A percentile compares a stretch with the other conserved stretches of the same genome.
phyloP scores from a whole-genome alignment of 768 basidiomycete species.

The Austroboletus festivus region DNA sequence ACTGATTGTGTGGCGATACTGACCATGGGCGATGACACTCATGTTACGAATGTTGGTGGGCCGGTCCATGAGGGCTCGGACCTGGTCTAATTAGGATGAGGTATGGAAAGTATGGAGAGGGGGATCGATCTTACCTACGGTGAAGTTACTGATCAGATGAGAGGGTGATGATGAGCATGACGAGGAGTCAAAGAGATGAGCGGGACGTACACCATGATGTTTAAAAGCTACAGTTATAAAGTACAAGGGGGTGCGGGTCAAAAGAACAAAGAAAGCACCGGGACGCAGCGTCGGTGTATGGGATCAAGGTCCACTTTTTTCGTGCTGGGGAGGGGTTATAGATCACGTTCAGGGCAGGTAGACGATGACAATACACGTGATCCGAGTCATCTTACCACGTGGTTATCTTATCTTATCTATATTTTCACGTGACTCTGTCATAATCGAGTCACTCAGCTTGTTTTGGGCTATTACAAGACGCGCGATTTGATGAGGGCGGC shows the following conservation, averaged over 20 bases:
- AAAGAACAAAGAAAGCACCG: constrained; percentile 21
- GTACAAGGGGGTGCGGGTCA: constrained; percentile 17
- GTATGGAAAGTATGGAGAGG: neutral
- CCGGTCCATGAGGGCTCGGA: constrained; percentile 83
- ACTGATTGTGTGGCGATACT: constrained; percentile 28
- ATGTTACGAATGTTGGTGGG: constrained; percentile 94
- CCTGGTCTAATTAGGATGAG: constrained; percentile 58
- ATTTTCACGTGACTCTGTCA: constrained; percentile 10
- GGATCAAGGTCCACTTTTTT: constrained; percentile 15
- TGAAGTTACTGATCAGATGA: constrained; percentile 68
- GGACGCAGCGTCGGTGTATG: constrained; percentile 21
- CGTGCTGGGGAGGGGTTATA: constrained; percentile 33
- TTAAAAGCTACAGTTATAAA: constrained; percentile 41
- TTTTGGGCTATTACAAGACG: neutral
- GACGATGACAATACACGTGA: constrained; percentile 8
- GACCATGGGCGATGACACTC: constrained; percentile 91
- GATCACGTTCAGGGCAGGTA: constrained; percentile 46
- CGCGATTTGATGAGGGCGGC: constrained; percentile 7
- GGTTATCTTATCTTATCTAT: constrained; percentile 15
- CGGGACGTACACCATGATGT: constrained; percentile 77
- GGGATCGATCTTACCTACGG: constrained; percentile 59
- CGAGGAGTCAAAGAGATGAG: constrained; percentile 1
- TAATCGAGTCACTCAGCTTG: constrained; percentile 9
- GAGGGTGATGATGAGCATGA: constrained; percentile 32
- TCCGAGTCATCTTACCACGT: neutral